Evolutionary conservation across 140 eudicot species (phyloP), one percentile per base, ranked within the genome.

Genomic region (Erigeron philadelphicus): DNA sequence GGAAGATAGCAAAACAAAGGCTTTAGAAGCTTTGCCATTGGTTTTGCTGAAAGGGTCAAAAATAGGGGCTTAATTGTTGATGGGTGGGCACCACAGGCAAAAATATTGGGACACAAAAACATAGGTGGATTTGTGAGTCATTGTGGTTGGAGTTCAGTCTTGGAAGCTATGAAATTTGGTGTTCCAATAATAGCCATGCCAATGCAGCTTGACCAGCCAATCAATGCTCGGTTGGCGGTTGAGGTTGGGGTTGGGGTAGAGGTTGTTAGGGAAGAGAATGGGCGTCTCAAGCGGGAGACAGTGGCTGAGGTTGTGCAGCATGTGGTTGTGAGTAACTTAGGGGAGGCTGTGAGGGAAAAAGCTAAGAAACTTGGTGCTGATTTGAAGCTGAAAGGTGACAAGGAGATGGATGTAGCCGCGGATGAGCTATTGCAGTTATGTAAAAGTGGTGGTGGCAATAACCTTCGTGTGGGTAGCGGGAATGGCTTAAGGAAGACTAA

Each of bases 111-210:
- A 45, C 86, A 82, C 25, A 13, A 61, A 50, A 71, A 62, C 11
- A 7, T 70, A 0, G 86, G 83, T 8, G 86, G 83, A 4, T 82
- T 82, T 61, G 76, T 78, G 57, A 78, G 80, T 50, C 86, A 82
- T 44, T 82, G 84, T 70, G 81, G 84, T 3, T 75, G 84, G 81
- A 75, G 66, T 45, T 80, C 84, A 3, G 64, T 76, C 0, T 42
- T 80, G 72, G 84, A 80, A 53, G 76, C 76, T 38, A 59, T 76
- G 55, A 52, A 71, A 31, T 66, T 66, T 72, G 76, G 81, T 15
- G 79, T 76, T 45, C 84, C 84, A 7, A 67, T 80, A n/a, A 76
- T 80, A 11, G 79, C 84, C 7, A 67, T 80, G 76, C 82, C 85
- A 3, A 77, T 81, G 82, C 79, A 72, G 4, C 52, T 65, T 69